A percentile compares a stretch with the other conserved stretches of the same genome.
These are phyloP conservation scores for Arabidopsis lyrata DNA, from an alignment of 441 rosid genomes.

Conservation along the genomic window DNA sequence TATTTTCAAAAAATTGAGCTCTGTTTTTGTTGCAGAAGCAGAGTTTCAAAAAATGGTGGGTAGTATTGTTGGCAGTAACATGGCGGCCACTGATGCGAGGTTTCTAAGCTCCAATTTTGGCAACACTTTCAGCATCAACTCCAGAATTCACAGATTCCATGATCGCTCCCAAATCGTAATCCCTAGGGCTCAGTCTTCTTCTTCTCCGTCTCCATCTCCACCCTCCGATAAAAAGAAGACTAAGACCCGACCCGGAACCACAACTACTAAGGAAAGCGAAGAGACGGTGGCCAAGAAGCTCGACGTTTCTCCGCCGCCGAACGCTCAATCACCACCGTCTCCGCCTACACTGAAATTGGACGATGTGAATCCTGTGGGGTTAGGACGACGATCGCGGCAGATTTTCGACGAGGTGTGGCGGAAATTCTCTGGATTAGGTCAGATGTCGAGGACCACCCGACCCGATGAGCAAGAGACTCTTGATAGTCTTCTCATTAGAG, in stretches of 20 bases:
- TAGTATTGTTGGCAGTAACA: slow-evolving; percentile 42
- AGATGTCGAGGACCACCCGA: slow-evolving; percentile 86
- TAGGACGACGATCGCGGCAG: slow-evolving; percentile 89
- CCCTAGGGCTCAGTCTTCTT: slow-evolving; percentile 52
- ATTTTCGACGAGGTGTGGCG: slow-evolving; percentile 95
- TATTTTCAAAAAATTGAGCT: slow-evolving; percentile 18
- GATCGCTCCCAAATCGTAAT: slow-evolving; percentile 45
- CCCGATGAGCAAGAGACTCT: slow-evolving; percentile 69
- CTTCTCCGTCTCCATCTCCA: slow-evolving; percentile 38
- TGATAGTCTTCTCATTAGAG: slow-evolving; percentile 75
- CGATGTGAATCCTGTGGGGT: slow-evolving; percentile 90
- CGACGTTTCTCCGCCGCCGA: slow-evolving; percentile 25
- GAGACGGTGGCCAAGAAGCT: slow-evolving; percentile 38
- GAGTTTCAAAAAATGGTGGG: slow-evolving; percentile 39
- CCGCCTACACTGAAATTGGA: slow-evolving; percentile 62
- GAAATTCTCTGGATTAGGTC: slow-evolving; percentile 93
- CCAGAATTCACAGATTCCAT: slow-evolving; percentile 37
- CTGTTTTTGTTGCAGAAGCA: slow-evolving; percentile 36
- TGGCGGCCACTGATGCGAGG: slow-evolving; percentile 46
- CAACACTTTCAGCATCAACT: slow-evolving; percentile 43
- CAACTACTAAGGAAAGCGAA: slow-evolving; percentile 39
- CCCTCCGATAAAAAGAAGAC: slow-evolving; percentile 42
- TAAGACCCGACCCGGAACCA: slow-evolving; percentile 31
- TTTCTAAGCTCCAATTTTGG: slow-evolving; percentile 46
- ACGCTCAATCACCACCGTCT: slow-evolving; percentile 43